Percentiles rank a stretch among this genome's conserved stretches.
Conservation (phyloP, 306 rosid species). For the Hippophae gyantsensis region DNA sequence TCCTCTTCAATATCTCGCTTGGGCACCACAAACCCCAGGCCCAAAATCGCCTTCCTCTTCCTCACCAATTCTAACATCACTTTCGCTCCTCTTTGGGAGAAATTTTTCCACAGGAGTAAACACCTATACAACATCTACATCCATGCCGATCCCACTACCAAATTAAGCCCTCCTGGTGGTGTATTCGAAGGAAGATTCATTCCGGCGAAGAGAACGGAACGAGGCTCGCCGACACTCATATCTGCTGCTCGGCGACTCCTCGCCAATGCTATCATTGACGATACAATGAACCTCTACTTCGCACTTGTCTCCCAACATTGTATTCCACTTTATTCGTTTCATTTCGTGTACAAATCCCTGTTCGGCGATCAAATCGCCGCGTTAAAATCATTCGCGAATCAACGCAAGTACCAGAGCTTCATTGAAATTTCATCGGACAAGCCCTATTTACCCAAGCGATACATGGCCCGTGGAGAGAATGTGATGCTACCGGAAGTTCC, state of each 20-base stretch:
- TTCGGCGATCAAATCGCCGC: slow-evolving; percentile 6
- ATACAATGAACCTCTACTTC: slow-evolving; percentile 65
- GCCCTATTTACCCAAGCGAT: slow-evolving; percentile 58
- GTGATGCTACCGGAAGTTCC: slow-evolving; percentile 81
- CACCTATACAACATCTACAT: slow-evolving; percentile 59
- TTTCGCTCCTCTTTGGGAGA: slow-evolving; percentile 61
- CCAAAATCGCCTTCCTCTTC: slow-evolving; percentile 86
- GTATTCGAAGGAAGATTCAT: slow-evolving; percentile 42
- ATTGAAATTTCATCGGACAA: slow-evolving; percentile 51
- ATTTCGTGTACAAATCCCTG: slow-evolving; percentile 51
- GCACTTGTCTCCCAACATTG: slow-evolving; percentile 71
- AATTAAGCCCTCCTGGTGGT: slow-evolving; percentile 55
- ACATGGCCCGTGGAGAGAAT: slow-evolving; percentile 57
- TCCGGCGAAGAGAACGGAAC: slow-evolving; percentile 57
- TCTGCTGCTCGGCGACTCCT: slow-evolving; percentile 91
- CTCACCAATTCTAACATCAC: slow-evolving; percentile 82
- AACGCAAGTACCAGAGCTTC: slow-evolving; percentile 47
- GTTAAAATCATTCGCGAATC: slow-evolving; percentile 47
- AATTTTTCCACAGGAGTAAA: slow-evolving; percentile 37
- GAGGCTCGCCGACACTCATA: slow-evolving; percentile 78
- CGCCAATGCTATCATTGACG: slow-evolving; percentile 70
- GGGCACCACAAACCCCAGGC: slow-evolving; percentile 31
- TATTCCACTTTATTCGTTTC: slow-evolving; percentile 72
- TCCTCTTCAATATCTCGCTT: slow-evolving; percentile 45
- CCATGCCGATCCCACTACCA: slow-evolving; percentile 67